A percentile compares a stretch with the other conserved stretches of the same genome.
These are phyloP conservation scores for Lyophyllum semitale DNA, from an alignment of 768 basidiomycete species.

Conservation along the genomic window DNA sequence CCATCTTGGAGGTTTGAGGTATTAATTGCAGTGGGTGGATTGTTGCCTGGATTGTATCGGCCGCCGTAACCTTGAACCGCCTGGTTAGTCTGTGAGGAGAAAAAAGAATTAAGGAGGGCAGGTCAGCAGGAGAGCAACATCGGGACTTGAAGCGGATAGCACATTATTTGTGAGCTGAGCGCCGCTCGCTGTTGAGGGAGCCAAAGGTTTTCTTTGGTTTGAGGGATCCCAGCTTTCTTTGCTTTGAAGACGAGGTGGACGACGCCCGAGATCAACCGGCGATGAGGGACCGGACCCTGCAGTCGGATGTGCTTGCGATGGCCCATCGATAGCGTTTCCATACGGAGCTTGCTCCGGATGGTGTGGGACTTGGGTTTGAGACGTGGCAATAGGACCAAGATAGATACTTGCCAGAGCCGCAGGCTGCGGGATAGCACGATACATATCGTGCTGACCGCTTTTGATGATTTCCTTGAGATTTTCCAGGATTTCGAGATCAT, in stretches of 20 bases:
- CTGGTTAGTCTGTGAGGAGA: constrained; percentile 20
- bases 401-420: constrained; percentile 64
- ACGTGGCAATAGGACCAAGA: constrained; percentile 46
- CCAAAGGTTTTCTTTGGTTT: constrained; percentile 17
- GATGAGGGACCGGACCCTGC: constrained; percentile 20
- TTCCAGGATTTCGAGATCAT: constrained; percentile 74
- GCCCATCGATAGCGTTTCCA: constrained; percentile 15
- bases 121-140: constrained; percentile 15
- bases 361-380: constrained; percentile 20
- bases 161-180: constrained; percentile 33
- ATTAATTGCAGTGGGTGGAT: constrained; percentile 14
- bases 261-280: constrained; percentile 23
- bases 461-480: constrained; percentile 75
- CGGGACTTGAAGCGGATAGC: constrained; percentile 22
- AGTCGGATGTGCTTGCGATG: constrained; percentile 36
- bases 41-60: constrained; percentile 24
- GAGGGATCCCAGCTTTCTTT: constrained; percentile 28
- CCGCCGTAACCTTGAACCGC: constrained; percentile 21
- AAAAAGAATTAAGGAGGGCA: constrained; percentile 14
- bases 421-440: constrained; percentile 66
- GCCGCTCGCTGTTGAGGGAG: constrained; percentile 19
- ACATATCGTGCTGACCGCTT: constrained; percentile 71
- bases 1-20: constrained; percentile 26
- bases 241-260: constrained; percentile 26
- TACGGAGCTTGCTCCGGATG: constrained; percentile 24